phyloP scores from a whole-genome alignment of 2,329 filamentous ascomycete species.

The Penicillium sp. region DNA sequence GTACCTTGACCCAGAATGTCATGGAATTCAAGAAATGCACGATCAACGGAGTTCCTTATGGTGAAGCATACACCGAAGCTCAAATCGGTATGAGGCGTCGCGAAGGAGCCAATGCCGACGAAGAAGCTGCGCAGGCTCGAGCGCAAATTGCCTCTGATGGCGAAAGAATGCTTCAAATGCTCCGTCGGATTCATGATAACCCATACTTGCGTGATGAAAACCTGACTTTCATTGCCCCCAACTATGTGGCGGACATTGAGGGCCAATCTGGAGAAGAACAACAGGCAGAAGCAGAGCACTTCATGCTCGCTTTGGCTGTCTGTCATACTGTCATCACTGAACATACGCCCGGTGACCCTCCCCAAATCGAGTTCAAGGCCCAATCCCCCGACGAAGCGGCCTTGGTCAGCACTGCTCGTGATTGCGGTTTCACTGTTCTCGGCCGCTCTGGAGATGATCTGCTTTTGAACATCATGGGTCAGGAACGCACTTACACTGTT shows the following conservation, averaged over 20 bases:
- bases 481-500: slow-evolving; percentile 77
- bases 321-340: slow-evolving; percentile 96
- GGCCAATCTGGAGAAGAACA: slow-evolving; percentile 74
- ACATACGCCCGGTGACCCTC: slow-evolving; percentile 78
- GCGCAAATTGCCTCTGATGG: slow-evolving; percentile 76
- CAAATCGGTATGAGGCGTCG: slow-evolving; percentile 94
- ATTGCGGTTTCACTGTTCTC: slow-evolving; percentile 90
- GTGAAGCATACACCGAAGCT: slow-evolving; percentile 95
- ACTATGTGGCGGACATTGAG: slow-evolving; percentile 76
- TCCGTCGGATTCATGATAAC: slow-evolving; percentile 77
- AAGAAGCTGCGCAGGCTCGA: slow-evolving; percentile 65
- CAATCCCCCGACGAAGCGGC: slow-evolving; percentile 96
- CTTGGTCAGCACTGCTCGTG: slow-evolving; percentile 85
- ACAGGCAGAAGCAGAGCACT: slow-evolving; percentile 70
- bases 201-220: slow-evolving; percentile 86
- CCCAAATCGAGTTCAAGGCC: slow-evolving; percentile 89
- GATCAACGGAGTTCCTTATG: slow-evolving; percentile 91
- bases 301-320: slow-evolving; percentile 92
- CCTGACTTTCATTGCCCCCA: slow-evolving; percentile 84
- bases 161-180: slow-evolving; percentile 60
- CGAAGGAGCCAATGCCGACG: slow-evolving; percentile 77
- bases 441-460: slow-evolving; percentile 74
- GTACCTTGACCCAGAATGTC: slow-evolving; percentile 82
- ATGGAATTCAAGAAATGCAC: slow-evolving; percentile 99
- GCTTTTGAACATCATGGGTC: slow-evolving; percentile 76